Base-by-base conservation (phyloP, 352 stramenopile species). In the Phytophthora aleatoria region DNA sequence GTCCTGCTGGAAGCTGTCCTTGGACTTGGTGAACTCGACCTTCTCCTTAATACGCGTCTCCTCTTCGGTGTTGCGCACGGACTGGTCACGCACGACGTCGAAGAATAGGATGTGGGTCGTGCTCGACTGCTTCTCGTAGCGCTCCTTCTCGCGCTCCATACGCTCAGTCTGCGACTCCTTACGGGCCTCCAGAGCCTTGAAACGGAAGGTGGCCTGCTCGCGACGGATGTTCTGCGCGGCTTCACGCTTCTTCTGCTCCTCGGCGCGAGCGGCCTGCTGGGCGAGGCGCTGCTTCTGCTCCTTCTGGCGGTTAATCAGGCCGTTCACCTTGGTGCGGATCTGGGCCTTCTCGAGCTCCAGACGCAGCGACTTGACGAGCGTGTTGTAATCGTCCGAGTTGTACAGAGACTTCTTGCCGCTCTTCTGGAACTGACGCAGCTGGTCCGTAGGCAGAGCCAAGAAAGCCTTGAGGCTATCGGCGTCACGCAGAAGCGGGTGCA, bases 21-120 rank as follows among this genome's bases (percentile, higher is more conserved):
- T 95, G 7, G 83, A 92, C 71, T 94, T 94, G 53, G 83, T 92
- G 62, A 95, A 95, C 72, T 95, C 87, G 16, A 95, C 83, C 74
- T 95, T 95, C 62, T 95, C 87, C 68, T 91, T 91, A 44, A 86
- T 73, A 15, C 84, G 87, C 5, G 77, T 89, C 65, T 95, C 85
- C 62, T 95, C 87, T 57, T 95, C 87, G 0, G 76, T 89, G 57
- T 84, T 81, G 43, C 87, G 85, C 31, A 87, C 76, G 0, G 77
- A 80, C 49, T 91, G 78, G 38, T 95, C 87, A 2, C 73, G 79
- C 39, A 92, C 79, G 0, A 85, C 91, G 67, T 95, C 87, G 51
- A 92, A 92, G 70, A 91, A 95, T 43, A 95, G 70, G 44, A 95
- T 91, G 76, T 93, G 79, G 1, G 81, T 90, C 43, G 79, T 88